phyloP scores from a whole-genome alignment of 805 yeast species.

The Zygosaccharomyces rouxii region DNA sequence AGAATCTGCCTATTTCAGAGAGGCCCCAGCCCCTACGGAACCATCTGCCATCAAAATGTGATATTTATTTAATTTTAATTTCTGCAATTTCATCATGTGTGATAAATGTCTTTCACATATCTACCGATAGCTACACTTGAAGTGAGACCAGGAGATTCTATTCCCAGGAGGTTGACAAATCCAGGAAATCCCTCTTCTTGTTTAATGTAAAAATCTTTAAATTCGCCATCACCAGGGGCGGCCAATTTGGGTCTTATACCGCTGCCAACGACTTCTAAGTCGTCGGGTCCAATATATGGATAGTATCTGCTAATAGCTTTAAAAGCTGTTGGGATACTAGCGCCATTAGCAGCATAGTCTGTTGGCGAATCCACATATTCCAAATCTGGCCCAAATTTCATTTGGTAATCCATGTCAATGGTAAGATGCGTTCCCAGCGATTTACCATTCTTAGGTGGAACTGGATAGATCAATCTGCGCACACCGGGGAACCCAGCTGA shows the following conservation, averaged over 20 bases:
- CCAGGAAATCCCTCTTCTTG: conserved; percentile 72
- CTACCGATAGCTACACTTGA: conserved; percentile 78
- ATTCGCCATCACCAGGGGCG: conserved; percentile 41
- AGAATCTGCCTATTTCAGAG: conserved; percentile 62
- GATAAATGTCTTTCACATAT: conserved; percentile 45
- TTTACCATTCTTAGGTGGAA: conserved; percentile 64
- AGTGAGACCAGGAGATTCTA: conserved; percentile 90
- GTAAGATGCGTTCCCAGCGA: conserved; percentile 88
- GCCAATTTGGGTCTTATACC: conserved; percentile 81
- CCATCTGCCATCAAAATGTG: conserved; percentile 37
- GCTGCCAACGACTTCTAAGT: conserved; percentile 61
- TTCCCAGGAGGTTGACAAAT: conserved; percentile 73
- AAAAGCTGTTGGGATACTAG: conserved; percentile 51
- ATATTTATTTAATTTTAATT: not conserved
- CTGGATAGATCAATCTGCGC: conserved; percentile 66
- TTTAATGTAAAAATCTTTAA: conserved; percentile 70
- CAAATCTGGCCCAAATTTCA: conserved; percentile 84
- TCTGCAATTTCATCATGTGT: conserved; percentile 5
- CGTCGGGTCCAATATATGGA: conserved; percentile 50
- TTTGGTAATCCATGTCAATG: conserved; percentile 70
- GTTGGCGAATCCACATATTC: conserved; percentile 61
- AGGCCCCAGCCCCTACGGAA: conserved; percentile 68
- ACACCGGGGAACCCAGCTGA: conserved; percentile 45
- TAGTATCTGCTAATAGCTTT: conserved; percentile 58
- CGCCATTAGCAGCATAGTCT: conserved; percentile 46